Percentiles rank a stretch among this genome's conserved stretches.
These are phyloP conservation scores for Pythium sukuiense DNA, from an alignment of 352 stramenopile species.

Conservation along the genomic window DNA sequence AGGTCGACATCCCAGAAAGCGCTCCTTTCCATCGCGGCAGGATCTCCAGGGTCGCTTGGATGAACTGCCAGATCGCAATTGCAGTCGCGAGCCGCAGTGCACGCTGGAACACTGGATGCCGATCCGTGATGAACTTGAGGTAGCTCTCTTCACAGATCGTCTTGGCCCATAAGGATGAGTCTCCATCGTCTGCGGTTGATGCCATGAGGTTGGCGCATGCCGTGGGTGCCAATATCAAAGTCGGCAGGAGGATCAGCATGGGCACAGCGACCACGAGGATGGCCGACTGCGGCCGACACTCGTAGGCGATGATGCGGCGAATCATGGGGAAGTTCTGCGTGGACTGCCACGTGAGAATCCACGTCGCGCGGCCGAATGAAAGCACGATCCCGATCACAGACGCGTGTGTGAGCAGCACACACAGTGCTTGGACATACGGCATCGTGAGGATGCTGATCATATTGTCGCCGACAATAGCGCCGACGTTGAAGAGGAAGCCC, in stretches of 20 bases:
- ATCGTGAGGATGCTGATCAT: constrained; percentile 87
- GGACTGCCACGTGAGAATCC: constrained; percentile 90
- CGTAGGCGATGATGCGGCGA: constrained; percentile 76
- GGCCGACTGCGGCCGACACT: constrained; percentile 75
- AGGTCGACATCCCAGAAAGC: constrained; percentile 49
- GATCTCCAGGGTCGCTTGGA: constrained; percentile 84
- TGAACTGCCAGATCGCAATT: constrained; percentile 85
- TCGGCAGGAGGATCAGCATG: constrained; percentile 73
- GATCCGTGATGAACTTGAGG: constrained; percentile 80
- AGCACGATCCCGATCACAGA: constrained; percentile 85
- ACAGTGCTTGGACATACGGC: constrained; percentile 70
- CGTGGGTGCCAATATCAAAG: constrained; percentile 72
- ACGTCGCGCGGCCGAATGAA: constrained; percentile 80
- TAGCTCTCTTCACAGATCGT: constrained; percentile 82
- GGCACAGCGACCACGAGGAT: constrained; percentile 74
- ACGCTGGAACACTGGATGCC: constrained; percentile 82
- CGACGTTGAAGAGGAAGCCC: constrained; percentile 85
- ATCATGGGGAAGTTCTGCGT: constrained; percentile 87
- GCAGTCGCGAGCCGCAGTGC: constrained; percentile 73
- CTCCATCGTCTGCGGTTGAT: neutral
- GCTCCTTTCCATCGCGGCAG: constrained; percentile 67
- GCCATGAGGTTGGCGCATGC: constrained; percentile 38
- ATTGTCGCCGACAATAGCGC: constrained; percentile 82
- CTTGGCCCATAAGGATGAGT: constrained; percentile 36
- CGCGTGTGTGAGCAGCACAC: constrained; percentile 77